Evolutionary conservation across 495 filamentous ascomycete genomes (phyloP), one percentile per base, ranked within the genome.

Genomic region (Penicillium samsonianum): DNA sequence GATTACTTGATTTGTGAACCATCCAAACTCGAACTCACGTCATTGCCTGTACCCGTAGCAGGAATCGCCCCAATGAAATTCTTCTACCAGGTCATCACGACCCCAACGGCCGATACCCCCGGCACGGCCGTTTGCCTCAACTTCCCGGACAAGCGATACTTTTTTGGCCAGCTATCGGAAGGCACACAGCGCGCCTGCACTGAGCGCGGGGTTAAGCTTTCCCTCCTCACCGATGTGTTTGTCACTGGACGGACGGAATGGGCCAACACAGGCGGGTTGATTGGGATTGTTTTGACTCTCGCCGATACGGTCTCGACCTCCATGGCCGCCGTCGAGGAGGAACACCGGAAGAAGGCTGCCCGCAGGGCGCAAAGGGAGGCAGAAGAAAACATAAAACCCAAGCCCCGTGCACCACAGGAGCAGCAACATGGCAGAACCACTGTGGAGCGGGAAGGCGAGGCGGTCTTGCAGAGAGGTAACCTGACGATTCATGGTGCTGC

Each of bases 91-190:
- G 70, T 97, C 59, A 64, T 93, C 58, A 87, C 83, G 48, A 88
- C 88, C 25, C 92, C 95, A n/a, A 92, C 94, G 64, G 87, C 87
- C 53, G 94, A 98, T 67, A 95, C 94, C 1, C 87, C 87, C 16
- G 95, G 92, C 40, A 90, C 90, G 23, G 80, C 82, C 17, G 63
- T 98, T 25, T 46, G 89, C 28, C 79, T 98, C 10, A 82, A 90
- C 65, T 92, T 91, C 65, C 88, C 91, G 51, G 78, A 84, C 49
- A 85, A 86, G 66, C 84, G 91, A 43, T 98, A 98, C 68, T 50
- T 98, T n/a, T 86, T 98, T 63, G 94, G 94, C 8, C 87, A 90
- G 67, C 63, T 92, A 10, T 75, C 85, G 11, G 95, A 98, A 71
- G 94, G 94, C 5, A 84, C 87, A 11, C 93, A 97, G 74, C 84